Conservation (phyloP, 106 monocot species). For the Phalaenopsis equestris region DNA sequence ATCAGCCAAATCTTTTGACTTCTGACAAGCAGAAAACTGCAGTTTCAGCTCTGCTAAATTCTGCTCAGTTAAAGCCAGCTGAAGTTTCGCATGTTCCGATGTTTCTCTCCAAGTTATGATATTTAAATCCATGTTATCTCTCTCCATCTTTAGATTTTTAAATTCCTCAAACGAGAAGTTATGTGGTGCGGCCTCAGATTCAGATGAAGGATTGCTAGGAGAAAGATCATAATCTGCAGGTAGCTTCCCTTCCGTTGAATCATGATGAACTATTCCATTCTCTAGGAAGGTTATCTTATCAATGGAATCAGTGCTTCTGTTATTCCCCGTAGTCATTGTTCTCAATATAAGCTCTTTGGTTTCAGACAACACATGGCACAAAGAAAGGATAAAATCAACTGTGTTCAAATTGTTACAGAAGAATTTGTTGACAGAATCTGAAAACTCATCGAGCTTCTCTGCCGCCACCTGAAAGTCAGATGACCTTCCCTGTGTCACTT, state of each 20-base stretch:
- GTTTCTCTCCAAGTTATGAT: slow-evolving; percentile 51
- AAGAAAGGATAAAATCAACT: slow-evolving; percentile 36
- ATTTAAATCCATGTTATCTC: slow-evolving; percentile 41
- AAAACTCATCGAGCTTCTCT: slow-evolving; percentile 47
- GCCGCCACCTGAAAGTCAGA: slow-evolving; percentile 19
- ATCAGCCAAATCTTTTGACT: slow-evolving; percentile 74
- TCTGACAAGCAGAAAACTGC: slow-evolving; percentile 54
- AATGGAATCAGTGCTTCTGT: slow-evolving; percentile 48
- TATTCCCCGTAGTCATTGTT: slow-evolving; percentile 22
- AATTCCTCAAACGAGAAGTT: slow-evolving; percentile 42
- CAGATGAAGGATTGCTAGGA: slow-evolving; percentile 22
- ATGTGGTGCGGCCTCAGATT: slow-evolving; percentile 20
- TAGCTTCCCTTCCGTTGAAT: slow-evolving; percentile 25
- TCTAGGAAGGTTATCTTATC: slow-evolving; percentile 85
- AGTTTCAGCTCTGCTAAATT: slow-evolving; percentile 33
- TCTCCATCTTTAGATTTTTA: slow-evolving; percentile 68
- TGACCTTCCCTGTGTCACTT: slow-evolving; percentile 17
- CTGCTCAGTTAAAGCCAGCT: slow-evolving; percentile 44
- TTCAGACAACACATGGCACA: slow-evolving; percentile 44
- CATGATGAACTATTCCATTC: slow-evolving; percentile 40
- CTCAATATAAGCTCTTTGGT: slow-evolving; percentile 16
- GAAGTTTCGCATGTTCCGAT: slow-evolving; percentile 39
- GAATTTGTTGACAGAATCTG: slow-evolving; percentile 42
- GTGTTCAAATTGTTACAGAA: slow-evolving; percentile 28
- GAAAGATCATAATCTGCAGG: slow-evolving; percentile 17